A percentile compares a stretch with the other conserved stretches of the same genome.
phyloP scores from a whole-genome alignment of 2,329 filamentous ascomycete species.

The Diaporthe batatas region DNA sequence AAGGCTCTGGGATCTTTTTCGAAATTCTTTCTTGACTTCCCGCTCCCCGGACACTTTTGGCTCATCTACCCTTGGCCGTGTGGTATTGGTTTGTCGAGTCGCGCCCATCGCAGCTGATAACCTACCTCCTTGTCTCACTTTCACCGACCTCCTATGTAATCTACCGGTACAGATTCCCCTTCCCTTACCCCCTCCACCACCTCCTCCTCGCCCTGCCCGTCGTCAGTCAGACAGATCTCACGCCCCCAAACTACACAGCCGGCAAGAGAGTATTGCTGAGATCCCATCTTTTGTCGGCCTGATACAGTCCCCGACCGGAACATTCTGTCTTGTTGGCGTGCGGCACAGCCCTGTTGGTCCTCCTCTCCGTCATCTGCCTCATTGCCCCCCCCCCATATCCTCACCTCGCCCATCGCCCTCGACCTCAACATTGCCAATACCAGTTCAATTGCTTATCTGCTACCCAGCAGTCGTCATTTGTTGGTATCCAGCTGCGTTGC shows the following conservation, averaged over 20 bases:
- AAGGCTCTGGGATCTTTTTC: constrained; percentile 23
- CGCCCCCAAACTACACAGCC: constrained; percentile 11
- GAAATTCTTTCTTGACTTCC: constrained; percentile 30
- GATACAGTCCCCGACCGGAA: background rate
- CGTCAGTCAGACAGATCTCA: constrained; percentile 11
- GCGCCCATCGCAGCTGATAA: constrained; percentile 16
- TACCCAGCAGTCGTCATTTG: background rate
- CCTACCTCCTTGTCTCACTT: constrained; percentile 15
- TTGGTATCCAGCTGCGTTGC: background rate
- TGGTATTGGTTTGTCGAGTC: constrained; percentile 13
- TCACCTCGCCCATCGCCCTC: background rate
- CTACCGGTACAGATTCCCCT: background rate
- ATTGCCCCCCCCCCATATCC: constrained; percentile 1
- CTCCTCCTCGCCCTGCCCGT: background rate
- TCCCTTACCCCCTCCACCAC: background rate
- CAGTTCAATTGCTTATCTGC: background rate
- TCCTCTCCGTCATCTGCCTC: background rate
- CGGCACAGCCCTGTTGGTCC: background rate
- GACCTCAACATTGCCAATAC: background rate
- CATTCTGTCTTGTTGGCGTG: background rate
- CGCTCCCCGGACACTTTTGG: constrained; percentile 22
- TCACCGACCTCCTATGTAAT: constrained; percentile 21
- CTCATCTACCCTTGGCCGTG: background rate
- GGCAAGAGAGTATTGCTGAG: background rate
- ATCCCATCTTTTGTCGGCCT: background rate